These are phyloP conservation scores for Coleophoma cylindrospora DNA, from an alignment of 2,329 filamentous ascomycete genomes.

Conservation along the genomic window DNA sequence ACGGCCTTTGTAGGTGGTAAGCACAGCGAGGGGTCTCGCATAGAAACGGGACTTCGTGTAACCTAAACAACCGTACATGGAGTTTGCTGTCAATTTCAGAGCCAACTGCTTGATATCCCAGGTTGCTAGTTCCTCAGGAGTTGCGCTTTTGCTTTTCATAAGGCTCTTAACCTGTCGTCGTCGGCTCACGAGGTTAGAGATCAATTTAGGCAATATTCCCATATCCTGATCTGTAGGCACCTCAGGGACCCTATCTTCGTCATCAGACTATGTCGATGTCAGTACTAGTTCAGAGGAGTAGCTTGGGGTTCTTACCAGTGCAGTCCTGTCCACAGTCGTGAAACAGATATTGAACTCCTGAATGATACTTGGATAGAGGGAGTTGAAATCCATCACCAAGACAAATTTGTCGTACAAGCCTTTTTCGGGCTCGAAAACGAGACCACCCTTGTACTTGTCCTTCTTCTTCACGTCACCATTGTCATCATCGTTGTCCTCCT, in stretches of 20 bases:
- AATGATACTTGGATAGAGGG: conserved; percentile 98
- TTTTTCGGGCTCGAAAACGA: conserved; percentile 97
- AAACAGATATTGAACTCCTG: conserved; percentile 99
- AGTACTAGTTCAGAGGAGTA: conserved; percentile 3
- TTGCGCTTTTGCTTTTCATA: conserved; percentile 92
- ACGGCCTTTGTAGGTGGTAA: conserved; percentile 95
- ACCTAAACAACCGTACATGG: conserved; percentile 98
- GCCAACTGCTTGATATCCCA: conserved; percentile 99
- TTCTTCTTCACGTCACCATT: conserved; percentile 85
- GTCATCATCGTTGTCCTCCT: conserved; percentile 66
- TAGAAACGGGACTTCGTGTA: conserved; percentile 98
- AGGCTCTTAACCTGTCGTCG: conserved; percentile 89
- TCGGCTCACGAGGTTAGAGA: conserved; percentile 84
- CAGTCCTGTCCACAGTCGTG: conserved; percentile 82
- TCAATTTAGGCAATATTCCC: conserved; percentile 85
- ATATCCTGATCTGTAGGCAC: conserved; percentile 73
- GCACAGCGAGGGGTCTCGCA: conserved; percentile 85
- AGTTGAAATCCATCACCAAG: conserved; percentile 99
- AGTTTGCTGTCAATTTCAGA: conserved; percentile 95
- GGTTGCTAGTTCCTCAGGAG: conserved; percentile 78
- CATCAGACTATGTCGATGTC: conserved; percentile 49
- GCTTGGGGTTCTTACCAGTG: conserved; percentile 49
- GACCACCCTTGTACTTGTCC: conserved; percentile 97
- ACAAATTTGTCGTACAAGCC: conserved; percentile 98
- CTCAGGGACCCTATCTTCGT: conserved; percentile 85